phyloP scores from a whole-genome alignment of 352 stramenopile species.

The Peronospora tabacina region DNA sequence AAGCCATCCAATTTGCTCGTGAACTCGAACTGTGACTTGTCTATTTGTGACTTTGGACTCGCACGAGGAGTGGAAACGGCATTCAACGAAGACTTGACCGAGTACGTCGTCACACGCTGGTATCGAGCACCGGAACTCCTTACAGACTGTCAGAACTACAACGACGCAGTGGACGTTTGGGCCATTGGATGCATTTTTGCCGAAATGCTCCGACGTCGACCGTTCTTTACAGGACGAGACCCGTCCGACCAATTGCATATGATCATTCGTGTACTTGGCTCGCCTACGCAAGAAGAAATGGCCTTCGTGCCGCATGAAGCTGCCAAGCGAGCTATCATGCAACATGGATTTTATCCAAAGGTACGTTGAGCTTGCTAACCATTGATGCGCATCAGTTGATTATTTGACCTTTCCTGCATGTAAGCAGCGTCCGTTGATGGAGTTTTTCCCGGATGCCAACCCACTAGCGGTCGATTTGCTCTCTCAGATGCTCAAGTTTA shows the following conservation, averaged over 20 bases:
- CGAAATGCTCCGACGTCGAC: conserved; percentile 95
- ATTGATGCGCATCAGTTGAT: not conserved
- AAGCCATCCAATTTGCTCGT: conserved; percentile 87
- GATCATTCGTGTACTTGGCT: conserved; percentile 89
- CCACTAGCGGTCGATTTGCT: conserved; percentile 82
- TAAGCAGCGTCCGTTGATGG: conserved; percentile 49
- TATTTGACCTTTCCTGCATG: not conserved
- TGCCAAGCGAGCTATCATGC: conserved; percentile 71
- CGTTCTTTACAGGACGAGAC: conserved; percentile 77
- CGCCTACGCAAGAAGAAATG: conserved; percentile 91
- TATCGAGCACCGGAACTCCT: conserved; percentile 82
- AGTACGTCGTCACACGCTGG: conserved; percentile 93
- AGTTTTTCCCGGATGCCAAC: conserved; percentile 85
- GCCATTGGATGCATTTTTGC: conserved; percentile 98
- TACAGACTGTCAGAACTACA: conserved; percentile 94
- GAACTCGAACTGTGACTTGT: conserved; percentile 87
- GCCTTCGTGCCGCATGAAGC: conserved; percentile 94
- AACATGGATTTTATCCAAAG: conserved; percentile 82
- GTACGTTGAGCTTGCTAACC: conserved; percentile 17
- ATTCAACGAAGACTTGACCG: conserved; percentile 69
- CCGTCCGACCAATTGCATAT: conserved; percentile 81
- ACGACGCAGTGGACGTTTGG: conserved; percentile 94
- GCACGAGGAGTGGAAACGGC: conserved; percentile 83
- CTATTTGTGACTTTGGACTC: conserved; percentile 90
- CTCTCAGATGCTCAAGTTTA: conserved; percentile 89